Conservation (phyloP, 257 asterid species). For the Scutellaria minor region DNA sequence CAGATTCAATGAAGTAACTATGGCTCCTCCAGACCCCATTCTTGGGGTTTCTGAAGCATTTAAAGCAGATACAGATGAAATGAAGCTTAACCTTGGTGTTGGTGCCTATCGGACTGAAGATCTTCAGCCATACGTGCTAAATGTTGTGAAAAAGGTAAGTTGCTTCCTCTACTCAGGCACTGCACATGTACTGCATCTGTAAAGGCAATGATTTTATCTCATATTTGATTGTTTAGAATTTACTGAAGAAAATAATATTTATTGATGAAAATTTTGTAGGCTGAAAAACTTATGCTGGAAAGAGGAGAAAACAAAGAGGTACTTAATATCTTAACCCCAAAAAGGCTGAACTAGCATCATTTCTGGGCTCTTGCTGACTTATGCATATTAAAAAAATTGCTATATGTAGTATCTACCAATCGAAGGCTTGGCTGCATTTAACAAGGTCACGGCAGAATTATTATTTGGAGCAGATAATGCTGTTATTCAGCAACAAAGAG, state of each 20-base stretch:
- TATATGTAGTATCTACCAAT: slow-evolving; percentile 87
- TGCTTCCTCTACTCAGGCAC: slow-evolving; percentile 25
- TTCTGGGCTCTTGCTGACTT: slow-evolving; percentile 38
- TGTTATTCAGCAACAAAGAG: slow-evolving; percentile 81
- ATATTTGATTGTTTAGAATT: slow-evolving; percentile 9
- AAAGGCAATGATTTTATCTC: not conserved
- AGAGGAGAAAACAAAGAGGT: slow-evolving; percentile 96
- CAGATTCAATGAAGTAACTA: slow-evolving; percentile 64
- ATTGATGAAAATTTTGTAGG: slow-evolving; percentile 46
- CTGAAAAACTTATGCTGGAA: slow-evolving; percentile 91
- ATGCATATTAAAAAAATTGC: slow-evolving; percentile 29
- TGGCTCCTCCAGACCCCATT: slow-evolving; percentile 99
- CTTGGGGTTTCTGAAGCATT: slow-evolving; percentile 98
- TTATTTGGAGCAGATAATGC: slow-evolving; percentile 79
- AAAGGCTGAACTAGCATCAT: slow-evolving; percentile 14
- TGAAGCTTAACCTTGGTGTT: slow-evolving; percentile 95
- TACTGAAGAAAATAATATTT: not conserved
- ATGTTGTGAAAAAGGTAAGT: slow-evolving; percentile 88
- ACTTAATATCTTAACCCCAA: slow-evolving; percentile 27
- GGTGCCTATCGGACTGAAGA: slow-evolving; percentile 99
- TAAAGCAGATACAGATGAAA: slow-evolving; percentile 80
- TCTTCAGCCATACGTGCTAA: slow-evolving; percentile 95
- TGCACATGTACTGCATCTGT: slow-evolving; percentile 1
- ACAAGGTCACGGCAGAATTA: slow-evolving; percentile 90
- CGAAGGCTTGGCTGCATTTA: slow-evolving; percentile 97